These are phyloP conservation scores for Isatis lusitanica DNA, from an alignment of 441 rosid genomes.

Conservation along the genomic window DNA sequence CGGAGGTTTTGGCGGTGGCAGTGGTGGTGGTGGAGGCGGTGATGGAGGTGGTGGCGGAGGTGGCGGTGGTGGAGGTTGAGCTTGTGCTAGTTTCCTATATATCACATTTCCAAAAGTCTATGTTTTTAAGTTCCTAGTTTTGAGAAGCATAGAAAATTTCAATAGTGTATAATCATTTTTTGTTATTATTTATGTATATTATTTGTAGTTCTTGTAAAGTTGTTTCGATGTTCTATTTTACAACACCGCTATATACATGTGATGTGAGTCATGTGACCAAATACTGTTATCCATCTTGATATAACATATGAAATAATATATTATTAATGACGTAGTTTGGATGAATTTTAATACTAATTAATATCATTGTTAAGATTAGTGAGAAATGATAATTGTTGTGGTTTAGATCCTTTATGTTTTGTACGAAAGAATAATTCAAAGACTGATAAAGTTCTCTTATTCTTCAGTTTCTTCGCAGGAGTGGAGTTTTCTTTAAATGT, in stretches of 20 bases:
- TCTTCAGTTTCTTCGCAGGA: too few relatives aligned
- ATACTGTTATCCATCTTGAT: background rate
- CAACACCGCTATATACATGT: background rate
- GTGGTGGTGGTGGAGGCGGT: background rate
- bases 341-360: background rate
- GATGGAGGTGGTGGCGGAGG: background rate
- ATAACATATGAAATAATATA: background rate
- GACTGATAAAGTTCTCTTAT: too few relatives aligned
- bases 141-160: background rate
- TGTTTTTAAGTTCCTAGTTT: background rate
- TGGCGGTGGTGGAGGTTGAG: background rate
- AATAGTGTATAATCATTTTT: background rate
- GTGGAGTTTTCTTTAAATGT: too few relatives aligned
- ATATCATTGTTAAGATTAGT: too few relatives aligned
- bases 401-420: too few relatives aligned
- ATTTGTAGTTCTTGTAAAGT: slow-evolving; percentile 8
- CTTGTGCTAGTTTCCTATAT: background rate
- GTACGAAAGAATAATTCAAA: too few relatives aligned
- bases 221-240: background rate
- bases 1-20: background rate
- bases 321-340: background rate
- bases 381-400: too few relatives aligned
- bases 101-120: background rate
- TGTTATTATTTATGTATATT: slow-evolving; percentile 6
- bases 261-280: background rate